A percentile compares a stretch with the other conserved stretches of the same genome.
phyloP scores from a whole-genome alignment of 148 eudicot species.

The Limonium bicolor region DNA sequence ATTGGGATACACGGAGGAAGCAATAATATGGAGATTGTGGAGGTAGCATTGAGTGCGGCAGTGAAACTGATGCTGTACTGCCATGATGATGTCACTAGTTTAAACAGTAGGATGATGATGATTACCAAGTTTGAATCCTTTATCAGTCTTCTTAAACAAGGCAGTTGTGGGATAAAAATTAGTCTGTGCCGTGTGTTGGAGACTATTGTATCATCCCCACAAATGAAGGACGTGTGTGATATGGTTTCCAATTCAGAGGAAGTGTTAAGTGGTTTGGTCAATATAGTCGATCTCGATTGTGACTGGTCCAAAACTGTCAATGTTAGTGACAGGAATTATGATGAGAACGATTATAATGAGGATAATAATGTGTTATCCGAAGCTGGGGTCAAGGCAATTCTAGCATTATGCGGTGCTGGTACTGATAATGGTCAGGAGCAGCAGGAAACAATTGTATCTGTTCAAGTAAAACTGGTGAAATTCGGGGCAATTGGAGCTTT shows the following conservation, averaged over 20 bases:
- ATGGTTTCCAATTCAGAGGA: conserved; percentile 17
- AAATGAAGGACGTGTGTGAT: conserved; percentile 16
- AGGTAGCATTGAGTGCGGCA: conserved; percentile 34
- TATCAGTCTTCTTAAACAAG: conserved; percentile 23
- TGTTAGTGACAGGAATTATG: background rate
- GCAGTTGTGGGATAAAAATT: conserved; percentile 25
- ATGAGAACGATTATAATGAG: background rate
- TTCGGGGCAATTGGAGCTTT: conserved; percentile 24
- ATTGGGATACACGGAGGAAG: background rate
- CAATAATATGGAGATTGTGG: conserved; percentile 16
- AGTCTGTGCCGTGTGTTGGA: conserved; percentile 31
- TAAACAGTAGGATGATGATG: background rate
- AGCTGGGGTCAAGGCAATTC: conserved; percentile 24
- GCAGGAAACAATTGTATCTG: too few species aligned
- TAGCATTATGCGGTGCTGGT: conserved; percentile 13
- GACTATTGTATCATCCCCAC: conserved; percentile 5
- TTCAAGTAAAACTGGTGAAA: conserved; percentile 18
- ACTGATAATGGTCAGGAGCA: background rate
- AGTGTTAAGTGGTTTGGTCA: conserved; percentile 12
- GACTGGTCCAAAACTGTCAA: background rate
- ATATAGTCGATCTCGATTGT: conserved; percentile 11
- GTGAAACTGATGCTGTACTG: conserved; percentile 27
- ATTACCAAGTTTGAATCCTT: conserved; percentile 17
- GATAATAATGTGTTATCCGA: conserved; percentile 17
- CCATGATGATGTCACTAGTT: conserved; percentile 1